phyloP scores from a whole-genome alignment of 140 eudicot genomes.

The Erigeron philadelphicus region DNA sequence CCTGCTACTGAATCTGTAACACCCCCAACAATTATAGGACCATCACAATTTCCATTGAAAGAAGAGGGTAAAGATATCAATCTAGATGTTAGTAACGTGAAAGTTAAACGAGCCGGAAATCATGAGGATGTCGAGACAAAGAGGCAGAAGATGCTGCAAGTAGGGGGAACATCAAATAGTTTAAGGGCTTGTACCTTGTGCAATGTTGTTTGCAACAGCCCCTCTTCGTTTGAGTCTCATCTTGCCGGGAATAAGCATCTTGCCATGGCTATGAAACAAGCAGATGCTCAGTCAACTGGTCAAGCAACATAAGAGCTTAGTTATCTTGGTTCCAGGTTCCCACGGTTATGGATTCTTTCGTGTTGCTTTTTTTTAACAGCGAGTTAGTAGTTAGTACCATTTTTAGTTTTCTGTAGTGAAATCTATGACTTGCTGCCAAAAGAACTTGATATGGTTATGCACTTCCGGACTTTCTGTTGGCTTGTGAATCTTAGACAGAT shows the following conservation, averaged over 20 bases:
- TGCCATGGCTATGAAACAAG: constrained; percentile 36
- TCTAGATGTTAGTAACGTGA: constrained; percentile 6
- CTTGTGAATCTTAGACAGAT: no score
- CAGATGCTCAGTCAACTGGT: constrained; percentile 17
- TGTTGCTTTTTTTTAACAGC: background rate
- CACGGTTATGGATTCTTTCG: background rate
- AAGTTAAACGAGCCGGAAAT: constrained; percentile 6
- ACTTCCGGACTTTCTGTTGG: no score
- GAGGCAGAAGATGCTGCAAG: constrained; percentile 33
- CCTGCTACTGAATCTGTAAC: background rate
- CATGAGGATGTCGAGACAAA: constrained; percentile 33
- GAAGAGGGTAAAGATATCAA: constrained; percentile 18
- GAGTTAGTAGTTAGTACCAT: background rate
- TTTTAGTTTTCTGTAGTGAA: background rate
- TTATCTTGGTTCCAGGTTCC: background rate
- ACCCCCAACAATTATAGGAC: background rate
- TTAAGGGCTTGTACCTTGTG: constrained; percentile 33
- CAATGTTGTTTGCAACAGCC: constrained; percentile 42
- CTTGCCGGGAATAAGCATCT: constrained; percentile 40
- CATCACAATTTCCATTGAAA: background rate
- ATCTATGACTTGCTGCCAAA: no score
- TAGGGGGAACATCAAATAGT: constrained; percentile 19
- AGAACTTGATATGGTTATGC: no score
- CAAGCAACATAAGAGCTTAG: constrained; percentile 20
- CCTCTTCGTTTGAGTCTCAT: constrained; percentile 22